These are phyloP conservation scores for Dorcoceras hygrometricum DNA, from an alignment of 257 asterid genomes.

Conservation along the genomic window DNA sequence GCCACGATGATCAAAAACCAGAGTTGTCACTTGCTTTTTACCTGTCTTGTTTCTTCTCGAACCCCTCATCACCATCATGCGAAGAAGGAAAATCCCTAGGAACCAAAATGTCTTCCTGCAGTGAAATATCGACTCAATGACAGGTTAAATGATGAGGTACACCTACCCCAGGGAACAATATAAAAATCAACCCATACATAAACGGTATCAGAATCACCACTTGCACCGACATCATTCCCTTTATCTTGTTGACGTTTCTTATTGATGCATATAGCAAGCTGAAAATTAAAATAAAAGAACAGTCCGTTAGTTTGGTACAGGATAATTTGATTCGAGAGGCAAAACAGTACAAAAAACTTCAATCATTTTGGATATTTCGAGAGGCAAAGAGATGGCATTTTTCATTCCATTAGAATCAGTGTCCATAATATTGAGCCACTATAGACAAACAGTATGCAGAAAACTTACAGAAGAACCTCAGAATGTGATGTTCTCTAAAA, in stretches of 20 bases:
- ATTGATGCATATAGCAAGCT: slow-evolving; percentile 82
- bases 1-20: slow-evolving; percentile 28
- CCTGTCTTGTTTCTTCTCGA: slow-evolving; percentile 48
- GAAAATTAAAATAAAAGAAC: slow-evolving; percentile 30
- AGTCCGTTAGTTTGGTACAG: slow-evolving; percentile 17
- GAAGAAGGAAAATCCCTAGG: slow-evolving; percentile 39
- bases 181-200: slow-evolving; percentile 33
- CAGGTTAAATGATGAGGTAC: slow-evolving; percentile 19
- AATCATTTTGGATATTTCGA: background rate
- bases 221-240: slow-evolving; percentile 36
- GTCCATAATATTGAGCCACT: background rate
- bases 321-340: background rate
- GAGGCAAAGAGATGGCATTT: background rate
- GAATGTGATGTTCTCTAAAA: background rate
- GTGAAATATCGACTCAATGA: slow-evolving; percentile 21
- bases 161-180: slow-evolving; percentile 29
- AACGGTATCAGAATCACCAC: slow-evolving; percentile 32
- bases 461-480: slow-evolving; percentile 3
- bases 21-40: slow-evolving; percentile 49
- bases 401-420: background rate
- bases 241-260: slow-evolving; percentile 46
- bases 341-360: background rate
- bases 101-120: slow-evolving; percentile 45
- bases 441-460: slow-evolving; percentile 8
- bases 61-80: slow-evolving; percentile 35